These are phyloP conservation scores for Pichia eremophila DNA, from an alignment of 805 yeast genomes.

Conservation along the genomic window DNA sequence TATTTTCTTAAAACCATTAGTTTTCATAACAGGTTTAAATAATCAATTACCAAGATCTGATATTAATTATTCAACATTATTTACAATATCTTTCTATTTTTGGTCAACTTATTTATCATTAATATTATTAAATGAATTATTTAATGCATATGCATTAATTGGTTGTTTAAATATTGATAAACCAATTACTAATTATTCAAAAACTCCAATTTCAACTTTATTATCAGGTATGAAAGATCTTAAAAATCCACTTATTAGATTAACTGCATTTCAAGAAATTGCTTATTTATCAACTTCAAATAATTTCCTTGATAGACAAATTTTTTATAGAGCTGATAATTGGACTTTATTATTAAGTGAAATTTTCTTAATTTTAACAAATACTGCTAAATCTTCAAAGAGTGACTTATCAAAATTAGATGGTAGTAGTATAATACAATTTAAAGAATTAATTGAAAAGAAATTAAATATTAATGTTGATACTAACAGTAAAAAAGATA, in stretches of 20 bases:
- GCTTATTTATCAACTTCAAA: slow-evolving; percentile 50
- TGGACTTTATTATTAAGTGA: slow-evolving; percentile 59
- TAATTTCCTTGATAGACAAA: slow-evolving; percentile 37
- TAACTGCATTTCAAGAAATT: slow-evolving; percentile 70
- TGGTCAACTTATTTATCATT: slow-evolving; percentile 33
- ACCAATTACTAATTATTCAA: slow-evolving; percentile 48
- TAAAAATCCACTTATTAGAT: slow-evolving; percentile 36
- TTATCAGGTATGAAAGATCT: slow-evolving; percentile 52
- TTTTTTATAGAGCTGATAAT: slow-evolving; percentile 37
- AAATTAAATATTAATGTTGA: neutral
- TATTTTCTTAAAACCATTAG: slow-evolving; percentile 24
- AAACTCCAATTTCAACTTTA: slow-evolving; percentile 55
- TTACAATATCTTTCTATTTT: slow-evolving; percentile 8
- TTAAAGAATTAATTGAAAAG: neutral
- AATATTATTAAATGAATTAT: slow-evolving; percentile 50
- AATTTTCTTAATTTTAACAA: slow-evolving; percentile 45
- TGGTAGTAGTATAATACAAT: neutral
- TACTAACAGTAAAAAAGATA: neutral
- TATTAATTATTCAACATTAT: neutral
- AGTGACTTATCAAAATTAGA: slow-evolving; percentile 14
- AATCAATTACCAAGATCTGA: slow-evolving; percentile 31
- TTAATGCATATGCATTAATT: slow-evolving; percentile 55
- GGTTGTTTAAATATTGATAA: slow-evolving; percentile 65
- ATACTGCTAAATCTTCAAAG: slow-evolving; percentile 19
- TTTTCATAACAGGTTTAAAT: slow-evolving; percentile 29